Evolutionary conservation across 768 basidiomycete genomes (phyloP).

Genomic region (Phanerodontia chrysosporium): DNA sequence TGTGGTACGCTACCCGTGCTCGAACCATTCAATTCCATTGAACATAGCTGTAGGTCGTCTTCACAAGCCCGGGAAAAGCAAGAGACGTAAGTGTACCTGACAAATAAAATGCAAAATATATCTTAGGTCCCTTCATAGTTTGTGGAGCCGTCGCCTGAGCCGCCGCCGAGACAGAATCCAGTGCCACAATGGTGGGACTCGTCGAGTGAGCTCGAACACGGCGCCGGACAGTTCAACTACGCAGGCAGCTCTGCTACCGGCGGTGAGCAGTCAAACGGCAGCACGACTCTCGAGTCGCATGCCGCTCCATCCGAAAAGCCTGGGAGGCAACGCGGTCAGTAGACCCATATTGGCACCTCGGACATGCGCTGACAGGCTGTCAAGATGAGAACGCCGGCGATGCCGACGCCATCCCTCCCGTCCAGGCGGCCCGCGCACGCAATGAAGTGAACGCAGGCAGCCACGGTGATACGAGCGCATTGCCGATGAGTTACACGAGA

Average conservation of each 20-base stretch:
- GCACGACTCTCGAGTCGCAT: neutral
- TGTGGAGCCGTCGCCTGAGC: slow-evolving; percentile 19
- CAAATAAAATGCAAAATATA: neutral
- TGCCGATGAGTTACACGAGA: slow-evolving; percentile 22
- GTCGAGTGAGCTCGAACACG: slow-evolving; percentile 14
- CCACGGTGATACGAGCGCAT: neutral
- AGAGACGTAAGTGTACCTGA: slow-evolving; percentile 44
- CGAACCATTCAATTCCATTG: neutral
- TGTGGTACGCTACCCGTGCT: slow-evolving; percentile 45
- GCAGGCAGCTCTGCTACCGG: neutral
- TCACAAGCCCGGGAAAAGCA: slow-evolving; percentile 68
- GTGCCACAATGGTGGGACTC: slow-evolving; percentile 23
- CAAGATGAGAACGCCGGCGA: slow-evolving; percentile 16
- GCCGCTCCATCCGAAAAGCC: slow-evolving; percentile 1
- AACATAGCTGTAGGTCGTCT: slow-evolving; percentile 43
- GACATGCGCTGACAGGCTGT: neutral
- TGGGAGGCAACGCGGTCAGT: neutral
- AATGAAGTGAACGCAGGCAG: slow-evolving; percentile 2
- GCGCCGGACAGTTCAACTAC: slow-evolving; percentile 14
- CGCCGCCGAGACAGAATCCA: slow-evolving; percentile 14
- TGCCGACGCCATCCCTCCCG: slow-evolving; percentile 19
- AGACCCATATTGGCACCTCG: neutral
- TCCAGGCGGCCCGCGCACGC: slow-evolving; percentile 15
- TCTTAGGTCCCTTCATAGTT: slow-evolving; percentile 14
- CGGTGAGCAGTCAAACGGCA: neutral